Base-by-base conservation (phyloP, 2,329 filamentous ascomycete genomes). In the Pyricularia grisea region DNA sequence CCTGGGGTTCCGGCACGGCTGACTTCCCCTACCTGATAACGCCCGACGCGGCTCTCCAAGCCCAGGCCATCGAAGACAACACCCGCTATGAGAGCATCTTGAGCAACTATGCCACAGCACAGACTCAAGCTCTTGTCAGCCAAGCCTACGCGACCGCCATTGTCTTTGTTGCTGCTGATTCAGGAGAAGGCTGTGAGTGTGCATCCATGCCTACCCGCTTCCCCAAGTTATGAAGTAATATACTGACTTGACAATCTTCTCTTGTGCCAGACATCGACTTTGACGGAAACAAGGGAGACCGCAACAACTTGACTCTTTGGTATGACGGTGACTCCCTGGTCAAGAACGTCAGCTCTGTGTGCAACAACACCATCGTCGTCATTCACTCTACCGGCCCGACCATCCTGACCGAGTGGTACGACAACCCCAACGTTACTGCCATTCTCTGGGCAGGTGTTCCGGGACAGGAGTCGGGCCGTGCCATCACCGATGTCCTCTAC, bases 261-360 rank as follows among this genome's bases (percentile, higher is more conserved):
- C 42, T n/a, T 11, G 17, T 17, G n/a, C 42, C 42, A 50, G 42
- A 87, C 80, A 93, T 98, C 75, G 85, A 81, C 31, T 87, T 96
- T 1, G 94, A 94, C 71, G 90, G 88, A 68, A 97, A 97, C 77
- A 82, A 85, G 70, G 95, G 95, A 70, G 94, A 98, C 78, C 90
- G 95, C 68, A 93, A 94, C 75, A 97, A 99, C 80, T 83, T 99
- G 55, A 97, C 93, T 0, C 83, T 97, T 0, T 98, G 94, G 94
- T 84, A 90, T 70, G 85, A 89, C 70, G 94, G 92, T 60, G 93
- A 98, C 68, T 84, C 85, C 0, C 81, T 98, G 69, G 91, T 98
- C 79, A 86, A 91, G 79, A 93, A 91, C 66, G 92, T 97, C 12
- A 89, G 92, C 0, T 84, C 88, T 9, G 77, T 88, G 71, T 94